Percentiles rank a stretch among this genome's conserved stretches.
phyloP scores from a whole-genome alignment of 768 basidiomycete species.

The Panaeolus cyanescens region DNA sequence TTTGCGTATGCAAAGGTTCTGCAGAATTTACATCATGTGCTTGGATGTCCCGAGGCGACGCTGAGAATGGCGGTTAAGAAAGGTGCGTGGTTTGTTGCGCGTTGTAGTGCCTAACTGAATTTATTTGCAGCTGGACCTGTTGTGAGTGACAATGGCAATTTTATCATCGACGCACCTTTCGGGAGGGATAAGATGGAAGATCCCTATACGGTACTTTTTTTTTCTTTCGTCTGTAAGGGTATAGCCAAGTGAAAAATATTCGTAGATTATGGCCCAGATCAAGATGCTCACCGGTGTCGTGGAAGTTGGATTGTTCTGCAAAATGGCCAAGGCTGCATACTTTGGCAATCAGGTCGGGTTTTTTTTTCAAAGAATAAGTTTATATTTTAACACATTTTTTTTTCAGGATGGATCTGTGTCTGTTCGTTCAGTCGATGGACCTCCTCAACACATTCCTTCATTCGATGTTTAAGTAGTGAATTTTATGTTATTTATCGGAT shows the following conservation, averaged over 20 bases:
- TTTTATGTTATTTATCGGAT: conserved; percentile 8
- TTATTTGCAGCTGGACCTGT: conserved; percentile 79
- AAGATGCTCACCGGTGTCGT: conserved; percentile 98
- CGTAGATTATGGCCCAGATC: conserved; percentile 73
- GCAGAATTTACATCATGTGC: conserved; percentile 57
- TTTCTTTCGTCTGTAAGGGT: not conserved
- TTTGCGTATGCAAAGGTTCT: conserved; percentile 93
- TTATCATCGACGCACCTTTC: conserved; percentile 97
- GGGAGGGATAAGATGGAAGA: conserved; percentile 64
- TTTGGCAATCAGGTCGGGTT: conserved; percentile 79
- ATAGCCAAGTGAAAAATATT: not conserved
- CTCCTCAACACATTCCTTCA: conserved; percentile 15
- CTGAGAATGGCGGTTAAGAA: conserved; percentile 93
- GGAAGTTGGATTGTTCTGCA: conserved; percentile 98
- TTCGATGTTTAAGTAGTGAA: conserved; percentile 30
- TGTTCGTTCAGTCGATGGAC: conserved; percentile 56
- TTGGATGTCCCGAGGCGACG: conserved; percentile 71
- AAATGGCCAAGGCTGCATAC: conserved; percentile 93
- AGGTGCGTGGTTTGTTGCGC: conserved; percentile 27
- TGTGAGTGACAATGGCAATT: conserved; percentile 96
- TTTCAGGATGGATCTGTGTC: conserved; percentile 71
- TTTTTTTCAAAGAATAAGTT: not conserved
- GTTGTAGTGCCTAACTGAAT: not conserved
- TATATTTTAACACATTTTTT: conserved; percentile 4
- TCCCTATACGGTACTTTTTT: conserved; percentile 55